Percentiles rank a stretch among this genome's conserved stretches.
These are phyloP conservation scores for Penicillium corylophilum DNA, from an alignment of 2,329 filamentous ascomycete species.

Conservation along the genomic window DNA sequence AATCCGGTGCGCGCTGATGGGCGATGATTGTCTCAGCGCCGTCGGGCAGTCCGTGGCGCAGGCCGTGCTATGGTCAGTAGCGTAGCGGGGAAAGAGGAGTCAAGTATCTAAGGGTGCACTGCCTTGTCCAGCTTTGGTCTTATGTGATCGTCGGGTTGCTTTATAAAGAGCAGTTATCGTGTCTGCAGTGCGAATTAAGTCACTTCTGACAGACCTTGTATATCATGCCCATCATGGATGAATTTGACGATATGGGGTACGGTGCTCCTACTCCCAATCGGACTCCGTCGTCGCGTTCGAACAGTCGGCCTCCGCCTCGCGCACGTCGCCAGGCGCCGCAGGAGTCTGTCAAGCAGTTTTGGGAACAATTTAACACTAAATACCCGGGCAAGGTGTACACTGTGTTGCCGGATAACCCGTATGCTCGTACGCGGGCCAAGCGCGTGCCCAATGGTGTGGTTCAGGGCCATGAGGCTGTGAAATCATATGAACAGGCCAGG, in stretches of 20 bases:
- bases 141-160: background rate
- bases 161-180: background rate
- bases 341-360: slow-evolving; percentile 68
- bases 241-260: slow-evolving; percentile 28
- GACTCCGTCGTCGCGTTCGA: slow-evolving; percentile 33
- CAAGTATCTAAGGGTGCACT: background rate
- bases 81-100: background rate
- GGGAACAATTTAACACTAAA: slow-evolving; percentile 69
- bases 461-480: slow-evolving; percentile 57
- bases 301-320: slow-evolving; percentile 33
- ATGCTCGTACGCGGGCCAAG: slow-evolving; percentile 60
- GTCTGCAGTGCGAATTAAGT: background rate
- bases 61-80: slow-evolving; percentile 2
- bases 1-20: slow-evolving; percentile 10
- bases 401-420: slow-evolving; percentile 67
- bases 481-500: slow-evolving; percentile 71
- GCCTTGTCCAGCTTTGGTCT: background rate
- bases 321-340: slow-evolving; percentile 62
- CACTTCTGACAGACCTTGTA: background rate
- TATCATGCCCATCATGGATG: slow-evolving; percentile 18
- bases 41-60: slow-evolving; percentile 8
- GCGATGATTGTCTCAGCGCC: background rate
- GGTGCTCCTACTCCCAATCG: slow-evolving; percentile 22
- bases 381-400: slow-evolving; percentile 71
- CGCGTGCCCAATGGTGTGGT: slow-evolving; percentile 55